phyloP scores from a whole-genome alignment of 768 basidiomycete genomes.

The Mycena maculata region DNA sequence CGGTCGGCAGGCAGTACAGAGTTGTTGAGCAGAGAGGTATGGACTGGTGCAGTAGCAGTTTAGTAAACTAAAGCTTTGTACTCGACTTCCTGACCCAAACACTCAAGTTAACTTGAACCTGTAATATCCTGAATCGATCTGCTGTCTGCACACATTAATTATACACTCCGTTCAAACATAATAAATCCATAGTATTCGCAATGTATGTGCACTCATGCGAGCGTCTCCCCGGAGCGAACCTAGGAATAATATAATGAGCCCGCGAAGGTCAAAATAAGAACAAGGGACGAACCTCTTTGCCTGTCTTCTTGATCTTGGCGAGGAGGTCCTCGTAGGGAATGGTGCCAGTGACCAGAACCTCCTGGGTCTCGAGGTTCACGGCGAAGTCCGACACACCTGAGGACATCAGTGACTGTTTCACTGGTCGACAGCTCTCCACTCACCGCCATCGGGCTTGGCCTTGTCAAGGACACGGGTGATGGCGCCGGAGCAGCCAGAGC shows the following conservation, averaged over 20 bases:
- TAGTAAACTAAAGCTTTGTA: neutral
- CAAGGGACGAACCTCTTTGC: slow-evolving; percentile 75
- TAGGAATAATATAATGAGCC: slow-evolving; percentile 31
- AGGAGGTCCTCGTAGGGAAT: slow-evolving; percentile 73
- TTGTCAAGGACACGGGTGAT: slow-evolving; percentile 80
- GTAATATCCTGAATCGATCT: neutral
- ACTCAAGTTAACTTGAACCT: too few relatives aligned
- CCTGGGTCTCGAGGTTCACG: slow-evolving; percentile 76
- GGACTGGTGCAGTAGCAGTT: neutral
- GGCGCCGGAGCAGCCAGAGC: slow-evolving; percentile 87
- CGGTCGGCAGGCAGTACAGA: too few relatives aligned
- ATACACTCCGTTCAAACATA: neutral
- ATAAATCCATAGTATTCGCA: slow-evolving; percentile 4
- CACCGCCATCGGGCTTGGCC: slow-evolving; percentile 62
- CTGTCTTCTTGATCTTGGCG: slow-evolving; percentile 89
- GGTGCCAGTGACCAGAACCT: slow-evolving; percentile 74
- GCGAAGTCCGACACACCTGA: slow-evolving; percentile 67
- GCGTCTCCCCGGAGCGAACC: slow-evolving; percentile 60
- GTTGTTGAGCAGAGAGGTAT: too few relatives aligned
- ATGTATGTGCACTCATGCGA: slow-evolving; percentile 44
- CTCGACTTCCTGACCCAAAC: too few relatives aligned
- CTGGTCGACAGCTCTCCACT: neutral
- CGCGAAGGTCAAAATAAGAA: neutral
- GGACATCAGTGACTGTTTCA: neutral
- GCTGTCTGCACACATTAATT: slow-evolving; percentile 1